Evolutionary conservation across 2,329 filamentous ascomycete genomes (phyloP).

Genomic region (Cytospora piceicola): DNA sequence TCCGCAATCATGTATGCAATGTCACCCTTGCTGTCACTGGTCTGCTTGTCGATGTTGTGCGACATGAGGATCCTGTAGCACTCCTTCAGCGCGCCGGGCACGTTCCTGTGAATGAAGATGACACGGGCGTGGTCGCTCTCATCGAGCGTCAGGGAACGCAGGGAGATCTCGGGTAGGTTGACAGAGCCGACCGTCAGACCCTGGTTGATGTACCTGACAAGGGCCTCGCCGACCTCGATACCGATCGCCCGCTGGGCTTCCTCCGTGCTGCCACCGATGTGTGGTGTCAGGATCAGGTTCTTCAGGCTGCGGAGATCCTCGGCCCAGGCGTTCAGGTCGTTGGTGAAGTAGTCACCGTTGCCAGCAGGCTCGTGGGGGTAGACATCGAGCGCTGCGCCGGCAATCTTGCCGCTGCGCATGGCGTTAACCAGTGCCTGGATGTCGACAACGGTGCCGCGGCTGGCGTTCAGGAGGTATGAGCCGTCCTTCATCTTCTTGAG

Average conservation of each 20-base stretch:
- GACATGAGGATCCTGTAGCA: slow-evolving; percentile 94
- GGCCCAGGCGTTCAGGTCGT: slow-evolving; percentile 79
- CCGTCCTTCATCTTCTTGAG: slow-evolving; percentile 90
- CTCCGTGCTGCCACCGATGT: slow-evolving; percentile 97
- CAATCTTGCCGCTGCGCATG: slow-evolving; percentile 83
- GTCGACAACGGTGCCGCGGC: slow-evolving; percentile 89
- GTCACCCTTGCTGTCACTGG: slow-evolving; percentile 93
- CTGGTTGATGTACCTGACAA: slow-evolving; percentile 95
- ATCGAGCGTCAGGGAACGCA: slow-evolving; percentile 87
- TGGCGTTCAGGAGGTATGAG: slow-evolving; percentile 94
- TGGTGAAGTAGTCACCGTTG: slow-evolving; percentile 95
- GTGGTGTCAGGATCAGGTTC: slow-evolving; percentile 94
- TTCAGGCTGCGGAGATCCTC: slow-evolving; percentile 82
- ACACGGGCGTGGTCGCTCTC: slow-evolving; percentile 88
- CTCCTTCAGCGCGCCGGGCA: slow-evolving; percentile 90
- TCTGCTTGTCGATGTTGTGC: slow-evolving; percentile 99
- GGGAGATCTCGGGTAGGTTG: slow-evolving; percentile 92
- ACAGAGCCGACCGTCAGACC: slow-evolving; percentile 89
- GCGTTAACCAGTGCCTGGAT: slow-evolving; percentile 90
- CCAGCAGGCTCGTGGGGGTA: slow-evolving; percentile 92
- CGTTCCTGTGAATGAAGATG: slow-evolving; percentile 95
- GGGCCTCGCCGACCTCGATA: slow-evolving; percentile 83
- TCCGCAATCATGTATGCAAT: slow-evolving; percentile 98
- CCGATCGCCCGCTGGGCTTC: slow-evolving; percentile 97
- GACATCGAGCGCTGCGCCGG: slow-evolving; percentile 93